These are phyloP conservation scores for Leccinum variabile DNA, from an alignment of 1,284 basidiomycete species.

Conservation along the genomic window DNA sequence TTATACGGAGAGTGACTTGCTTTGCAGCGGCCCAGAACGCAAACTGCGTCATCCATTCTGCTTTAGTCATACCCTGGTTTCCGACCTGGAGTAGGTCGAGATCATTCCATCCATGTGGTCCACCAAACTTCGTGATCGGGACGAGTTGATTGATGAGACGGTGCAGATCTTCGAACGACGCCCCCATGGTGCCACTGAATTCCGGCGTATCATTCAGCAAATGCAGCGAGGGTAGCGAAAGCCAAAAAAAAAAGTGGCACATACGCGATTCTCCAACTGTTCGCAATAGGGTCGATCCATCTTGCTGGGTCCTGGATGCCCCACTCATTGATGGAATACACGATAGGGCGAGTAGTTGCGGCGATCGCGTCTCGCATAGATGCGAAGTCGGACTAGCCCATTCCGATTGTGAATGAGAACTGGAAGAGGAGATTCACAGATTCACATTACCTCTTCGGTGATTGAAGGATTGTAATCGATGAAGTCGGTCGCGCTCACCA, in stretches of 20 bases:
- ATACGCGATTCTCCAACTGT: slow-evolving; percentile 49
- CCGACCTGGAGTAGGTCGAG: slow-evolving; percentile 51
- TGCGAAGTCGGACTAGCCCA: background rate
- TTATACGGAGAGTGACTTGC: background rate
- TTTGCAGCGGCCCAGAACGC: slow-evolving; percentile 41
- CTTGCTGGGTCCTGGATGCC: slow-evolving; percentile 48
- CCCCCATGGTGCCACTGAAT: slow-evolving; percentile 47
- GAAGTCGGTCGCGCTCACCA: slow-evolving; percentile 1
- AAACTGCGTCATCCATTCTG: slow-evolving; percentile 50
- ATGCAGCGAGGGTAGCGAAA: background rate
- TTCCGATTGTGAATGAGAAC: background rate
- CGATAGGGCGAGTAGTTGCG: slow-evolving; percentile 46
- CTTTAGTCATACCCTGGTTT: slow-evolving; percentile 42
- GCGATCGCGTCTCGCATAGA: slow-evolving; percentile 15
- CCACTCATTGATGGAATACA: slow-evolving; percentile 59
- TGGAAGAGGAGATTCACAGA: no score
- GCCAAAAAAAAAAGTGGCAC: background rate
- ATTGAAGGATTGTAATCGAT: slow-evolving; percentile 2
- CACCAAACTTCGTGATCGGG: slow-evolving; percentile 47
- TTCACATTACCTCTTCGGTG: slow-evolving; percentile 3
- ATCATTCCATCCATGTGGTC: slow-evolving; percentile 47
- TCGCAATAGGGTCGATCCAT: slow-evolving; percentile 45
- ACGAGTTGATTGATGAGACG: slow-evolving; percentile 53
- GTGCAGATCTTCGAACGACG: slow-evolving; percentile 47
- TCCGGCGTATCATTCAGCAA: background rate